Percentiles rank a stretch among this genome's conserved stretches.
phyloP scores from a whole-genome alignment of 345 rosid species.

The Aquilaria malaccensis region DNA sequence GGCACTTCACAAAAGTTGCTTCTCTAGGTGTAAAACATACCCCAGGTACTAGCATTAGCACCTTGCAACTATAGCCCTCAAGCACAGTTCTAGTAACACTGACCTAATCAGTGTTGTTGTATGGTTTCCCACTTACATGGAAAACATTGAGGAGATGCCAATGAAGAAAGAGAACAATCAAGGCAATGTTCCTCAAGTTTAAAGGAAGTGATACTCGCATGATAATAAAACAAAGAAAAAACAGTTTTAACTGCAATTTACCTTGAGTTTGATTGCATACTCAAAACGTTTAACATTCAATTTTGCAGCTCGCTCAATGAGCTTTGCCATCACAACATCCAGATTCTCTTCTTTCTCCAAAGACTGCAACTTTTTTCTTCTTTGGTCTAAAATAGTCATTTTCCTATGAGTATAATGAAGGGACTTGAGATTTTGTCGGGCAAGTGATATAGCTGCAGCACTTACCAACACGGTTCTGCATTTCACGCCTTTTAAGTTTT shows the following conservation, averaged over 20 bases:
- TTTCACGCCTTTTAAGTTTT: slow-evolving; percentile 44
- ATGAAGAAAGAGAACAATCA: neutral
- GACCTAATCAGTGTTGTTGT: too few species aligned
- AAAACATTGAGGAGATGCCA: neutral
- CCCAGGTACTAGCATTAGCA: too few species aligned
- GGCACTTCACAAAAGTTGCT: too few species aligned
- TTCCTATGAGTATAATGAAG: slow-evolving; percentile 2
- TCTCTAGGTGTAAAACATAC: too few species aligned
- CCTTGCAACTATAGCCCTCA: too few species aligned
- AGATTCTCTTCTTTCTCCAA: slow-evolving; percentile 62
- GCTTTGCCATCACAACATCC: slow-evolving; percentile 50
- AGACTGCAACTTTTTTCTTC: slow-evolving; percentile 51
- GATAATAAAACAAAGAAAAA: neutral
- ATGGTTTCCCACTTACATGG: neutral
- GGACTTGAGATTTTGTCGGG: neutral
- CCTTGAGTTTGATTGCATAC: slow-evolving; percentile 55
- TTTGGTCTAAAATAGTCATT: slow-evolving; percentile 35
- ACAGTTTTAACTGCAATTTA: slow-evolving; percentile 13
- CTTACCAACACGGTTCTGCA: slow-evolving; percentile 50
- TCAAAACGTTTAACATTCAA: slow-evolving; percentile 40
- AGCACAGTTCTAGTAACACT: neutral
- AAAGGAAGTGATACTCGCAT: neutral
- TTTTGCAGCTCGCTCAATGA: slow-evolving; percentile 49
- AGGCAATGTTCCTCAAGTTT: too few species aligned
- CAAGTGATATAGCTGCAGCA: slow-evolving; percentile 9